phyloP scores from a whole-genome alignment of 441 rosid species.

The Erodium trifolium region DNA sequence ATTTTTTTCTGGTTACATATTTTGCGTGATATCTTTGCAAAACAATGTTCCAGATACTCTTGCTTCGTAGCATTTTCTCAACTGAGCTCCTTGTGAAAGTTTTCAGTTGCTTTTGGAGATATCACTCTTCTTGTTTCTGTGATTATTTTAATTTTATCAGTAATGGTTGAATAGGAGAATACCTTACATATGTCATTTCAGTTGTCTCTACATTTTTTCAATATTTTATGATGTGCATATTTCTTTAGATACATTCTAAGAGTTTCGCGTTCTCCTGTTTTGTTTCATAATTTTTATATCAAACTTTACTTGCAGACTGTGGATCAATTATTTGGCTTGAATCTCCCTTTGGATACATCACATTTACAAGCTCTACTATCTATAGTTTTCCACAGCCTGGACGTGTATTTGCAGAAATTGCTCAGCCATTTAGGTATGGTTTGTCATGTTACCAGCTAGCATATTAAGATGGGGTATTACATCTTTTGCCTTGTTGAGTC shows the following conservation, averaged over 20 bases:
- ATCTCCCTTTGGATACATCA: conserved; percentile 77
- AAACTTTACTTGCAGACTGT: conserved; percentile 64
- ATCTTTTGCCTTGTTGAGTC: conserved; percentile 1
- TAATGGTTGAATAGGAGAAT: conserved; percentile 6
- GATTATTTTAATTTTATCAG: background rate
- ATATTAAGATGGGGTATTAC: background rate
- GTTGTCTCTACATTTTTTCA: conserved; percentile 9
- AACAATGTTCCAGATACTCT: conserved; percentile 3
- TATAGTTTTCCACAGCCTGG: conserved; percentile 77
- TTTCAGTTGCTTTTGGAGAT: conserved; percentile 5
- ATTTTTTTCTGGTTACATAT: conserved; percentile 4
- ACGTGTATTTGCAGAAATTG: conserved; percentile 64
- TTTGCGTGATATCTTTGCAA: conserved; percentile 1
- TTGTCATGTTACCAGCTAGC: conserved; percentile 11
- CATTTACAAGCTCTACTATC: conserved; percentile 98
- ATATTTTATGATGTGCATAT: background rate
- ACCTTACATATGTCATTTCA: background rate
- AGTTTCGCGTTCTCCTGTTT: conserved; percentile 10
- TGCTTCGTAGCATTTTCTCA: conserved; percentile 14
- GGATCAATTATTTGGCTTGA: conserved; percentile 83
- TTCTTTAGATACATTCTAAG: conserved; percentile 4
- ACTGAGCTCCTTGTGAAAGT: conserved; percentile 9
- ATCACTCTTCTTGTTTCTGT: conserved; percentile 14
- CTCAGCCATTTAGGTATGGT: conserved; percentile 66
- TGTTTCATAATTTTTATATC: conserved; percentile 18